phyloP scores from a whole-genome alignment of 306 rosid genomes.

The Castanea sativa region DNA sequence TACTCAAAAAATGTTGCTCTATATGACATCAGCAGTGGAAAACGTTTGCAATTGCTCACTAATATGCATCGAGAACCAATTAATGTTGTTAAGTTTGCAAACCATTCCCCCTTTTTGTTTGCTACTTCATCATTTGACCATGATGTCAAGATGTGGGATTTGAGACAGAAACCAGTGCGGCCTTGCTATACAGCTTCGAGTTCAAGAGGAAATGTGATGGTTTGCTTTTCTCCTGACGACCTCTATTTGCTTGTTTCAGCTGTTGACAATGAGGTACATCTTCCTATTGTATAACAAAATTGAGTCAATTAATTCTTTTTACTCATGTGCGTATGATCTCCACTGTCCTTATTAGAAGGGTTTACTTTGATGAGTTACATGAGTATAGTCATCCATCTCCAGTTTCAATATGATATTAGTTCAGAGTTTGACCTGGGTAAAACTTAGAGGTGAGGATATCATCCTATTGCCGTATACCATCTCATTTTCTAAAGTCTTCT shows the following conservation, averaged over 20 bases:
- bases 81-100: conserved; percentile 76
- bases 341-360: not conserved
- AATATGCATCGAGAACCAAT: conserved; percentile 81
- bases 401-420: not conserved
- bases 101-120: conserved; percentile 78
- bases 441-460: not conserved
- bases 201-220: conserved; percentile 84
- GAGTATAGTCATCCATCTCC: not conserved
- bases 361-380: not conserved
- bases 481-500: not conserved
- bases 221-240: conserved; percentile 94
- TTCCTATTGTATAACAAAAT: not conserved
- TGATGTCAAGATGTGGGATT: conserved; percentile 86
- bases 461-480: not conserved
- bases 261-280: conserved; percentile 76
- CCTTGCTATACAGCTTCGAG: conserved; percentile 79
- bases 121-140: conserved; percentile 84
- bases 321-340: not conserved
- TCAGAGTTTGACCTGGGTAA: not conserved
- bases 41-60: conserved; percentile 62
- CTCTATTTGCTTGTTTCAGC: conserved; percentile 78
- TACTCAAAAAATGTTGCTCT: conserved; percentile 80
- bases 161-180: conserved; percentile 72
- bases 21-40: conserved; percentile 71
- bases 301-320: not conserved